Evolutionary conservation across 768 basidiomycete genomes (phyloP).

Genomic region (Trametes punicea): DNA sequence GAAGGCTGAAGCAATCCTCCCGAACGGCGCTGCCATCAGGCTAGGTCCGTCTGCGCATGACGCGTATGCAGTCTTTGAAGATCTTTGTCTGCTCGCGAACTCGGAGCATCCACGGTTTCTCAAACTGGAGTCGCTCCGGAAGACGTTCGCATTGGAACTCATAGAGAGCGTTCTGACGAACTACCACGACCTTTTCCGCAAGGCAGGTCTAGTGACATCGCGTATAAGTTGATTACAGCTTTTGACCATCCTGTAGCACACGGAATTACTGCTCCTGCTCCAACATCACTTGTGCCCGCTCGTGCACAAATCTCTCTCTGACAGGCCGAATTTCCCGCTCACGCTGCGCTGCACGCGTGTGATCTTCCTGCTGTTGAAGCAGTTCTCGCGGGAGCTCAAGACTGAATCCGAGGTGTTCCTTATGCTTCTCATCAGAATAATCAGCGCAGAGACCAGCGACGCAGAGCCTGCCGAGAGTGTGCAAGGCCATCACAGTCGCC

Average conservation of each 20-base stretch:
- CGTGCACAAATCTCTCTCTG: slow-evolving; percentile 80
- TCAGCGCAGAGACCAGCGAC: slow-evolving; percentile 49
- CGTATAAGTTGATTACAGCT: neutral
- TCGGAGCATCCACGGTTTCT: slow-evolving; percentile 79
- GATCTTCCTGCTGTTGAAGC: slow-evolving; percentile 89
- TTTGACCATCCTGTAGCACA: slow-evolving; percentile 46
- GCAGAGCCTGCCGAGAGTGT: slow-evolving; percentile 20
- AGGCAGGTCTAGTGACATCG: slow-evolving; percentile 43
- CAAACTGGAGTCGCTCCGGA: slow-evolving; percentile 76
- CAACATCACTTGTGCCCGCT: slow-evolving; percentile 88
- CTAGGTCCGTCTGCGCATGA: slow-evolving; percentile 80
- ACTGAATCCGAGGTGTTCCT: slow-evolving; percentile 88
- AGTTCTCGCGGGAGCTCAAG: slow-evolving; percentile 77
- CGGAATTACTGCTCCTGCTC: slow-evolving; percentile 81
- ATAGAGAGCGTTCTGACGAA: slow-evolving; percentile 96
- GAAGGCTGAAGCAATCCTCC: slow-evolving; percentile 49
- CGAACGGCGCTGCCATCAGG: slow-evolving; percentile 60
- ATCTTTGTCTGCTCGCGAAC: slow-evolving; percentile 86
- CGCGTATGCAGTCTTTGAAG: slow-evolving; percentile 86
- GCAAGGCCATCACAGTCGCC: slow-evolving; percentile 36
- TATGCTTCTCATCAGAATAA: slow-evolving; percentile 62
- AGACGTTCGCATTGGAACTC: slow-evolving; percentile 95
- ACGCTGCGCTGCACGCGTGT: slow-evolving; percentile 90
- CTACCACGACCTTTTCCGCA: slow-evolving; percentile 80
- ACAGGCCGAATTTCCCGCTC: slow-evolving; percentile 79